phyloP scores from a whole-genome alignment of 495 filamentous ascomycete genomes.

The Rusavskia elegans region DNA sequence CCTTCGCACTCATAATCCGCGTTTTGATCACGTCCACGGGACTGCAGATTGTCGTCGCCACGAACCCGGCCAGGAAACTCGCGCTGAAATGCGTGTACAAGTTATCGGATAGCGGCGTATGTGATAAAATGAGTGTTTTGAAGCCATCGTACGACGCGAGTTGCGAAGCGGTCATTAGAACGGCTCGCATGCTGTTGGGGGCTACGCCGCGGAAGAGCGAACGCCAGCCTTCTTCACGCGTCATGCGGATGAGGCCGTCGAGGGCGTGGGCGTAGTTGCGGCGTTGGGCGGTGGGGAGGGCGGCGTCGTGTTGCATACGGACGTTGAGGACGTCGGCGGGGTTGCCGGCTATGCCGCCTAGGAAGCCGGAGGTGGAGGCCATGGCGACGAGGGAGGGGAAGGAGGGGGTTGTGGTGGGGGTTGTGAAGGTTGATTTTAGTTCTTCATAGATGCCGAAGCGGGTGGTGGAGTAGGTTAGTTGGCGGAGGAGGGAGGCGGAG shows the following conservation, averaged over 20 bases:
- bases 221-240: slow-evolving; percentile 53
- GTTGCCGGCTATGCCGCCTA: slow-evolving; percentile 84
- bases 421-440: slow-evolving; percentile 54
- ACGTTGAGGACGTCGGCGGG: slow-evolving; percentile 94
- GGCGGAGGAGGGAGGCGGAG: slow-evolving; percentile 79
- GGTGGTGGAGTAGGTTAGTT: slow-evolving; percentile 34
- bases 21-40: slow-evolving; percentile 98
- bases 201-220: slow-evolving; percentile 77
- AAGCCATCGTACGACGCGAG: slow-evolving; percentile 85
- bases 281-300: slow-evolving; percentile 54
- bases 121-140: slow-evolving; percentile 57
- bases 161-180: slow-evolving; percentile 87
- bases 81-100: slow-evolving; percentile 76
- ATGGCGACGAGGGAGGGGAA: slow-evolving; percentile 63
- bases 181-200: slow-evolving; percentile 78
- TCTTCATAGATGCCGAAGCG: slow-evolving; percentile 46
- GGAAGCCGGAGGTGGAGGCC: slow-evolving; percentile 66
- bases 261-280: slow-evolving; percentile 82
- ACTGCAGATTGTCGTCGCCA: slow-evolving; percentile 87
- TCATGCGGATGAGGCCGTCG: slow-evolving; percentile 75
- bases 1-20: slow-evolving; percentile 65
- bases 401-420: slow-evolving; percentile 29
- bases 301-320: slow-evolving; percentile 91
- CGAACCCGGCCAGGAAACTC: slow-evolving; percentile 73
- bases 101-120: slow-evolving; percentile 54